Evolutionary conservation across 768 basidiomycete genomes (phyloP).

Genomic region (Phlebiopsis flavidoalba): DNA sequence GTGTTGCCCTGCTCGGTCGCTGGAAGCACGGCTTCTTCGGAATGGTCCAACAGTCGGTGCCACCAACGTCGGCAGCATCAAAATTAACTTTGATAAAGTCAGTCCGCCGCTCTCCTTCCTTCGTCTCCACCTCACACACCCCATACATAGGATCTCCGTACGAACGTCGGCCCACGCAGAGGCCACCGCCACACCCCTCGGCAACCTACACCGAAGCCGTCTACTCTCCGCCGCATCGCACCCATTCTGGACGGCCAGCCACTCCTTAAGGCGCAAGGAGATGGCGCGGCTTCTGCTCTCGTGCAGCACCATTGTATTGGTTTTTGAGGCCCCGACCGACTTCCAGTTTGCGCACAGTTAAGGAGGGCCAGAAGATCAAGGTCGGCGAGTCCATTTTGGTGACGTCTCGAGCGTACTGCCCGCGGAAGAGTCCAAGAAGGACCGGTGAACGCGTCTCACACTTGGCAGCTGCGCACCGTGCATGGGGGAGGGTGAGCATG

Average conservation of each 20-base stretch:
- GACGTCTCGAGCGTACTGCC: slow-evolving; percentile 27
- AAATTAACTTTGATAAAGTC: slow-evolving; percentile 91
- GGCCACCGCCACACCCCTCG: slow-evolving; percentile 72
- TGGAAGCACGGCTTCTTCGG: slow-evolving; percentile 96
- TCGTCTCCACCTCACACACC: background rate
- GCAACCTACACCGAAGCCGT: slow-evolving; percentile 91
- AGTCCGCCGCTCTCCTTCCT: slow-evolving; percentile 3
- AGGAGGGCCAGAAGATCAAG: slow-evolving; percentile 78
- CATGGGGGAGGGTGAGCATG: background rate
- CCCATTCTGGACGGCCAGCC: slow-evolving; percentile 85
- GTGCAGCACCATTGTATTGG: slow-evolving; percentile 95
- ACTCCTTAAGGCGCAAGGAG: slow-evolving; percentile 80
- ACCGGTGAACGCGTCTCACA: background rate
- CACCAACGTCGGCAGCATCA: slow-evolving; percentile 96
- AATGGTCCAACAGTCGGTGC: slow-evolving; percentile 98
- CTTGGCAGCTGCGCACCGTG: background rate
- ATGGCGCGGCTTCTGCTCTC: slow-evolving; percentile 96
- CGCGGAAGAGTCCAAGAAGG: slow-evolving; percentile 9
- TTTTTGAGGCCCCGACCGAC: slow-evolving; percentile 87
- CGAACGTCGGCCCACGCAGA: slow-evolving; percentile 72
- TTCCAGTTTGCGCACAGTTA: slow-evolving; percentile 78
- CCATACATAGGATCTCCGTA: slow-evolving; percentile 66
- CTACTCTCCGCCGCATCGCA: slow-evolving; percentile 79
- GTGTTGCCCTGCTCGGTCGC: slow-evolving; percentile 89
- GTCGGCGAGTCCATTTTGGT: slow-evolving; percentile 83